These are phyloP conservation scores for Trichoderma asperelloides DNA, from an alignment of 495 filamentous ascomycete species.

Conservation along the genomic window DNA sequence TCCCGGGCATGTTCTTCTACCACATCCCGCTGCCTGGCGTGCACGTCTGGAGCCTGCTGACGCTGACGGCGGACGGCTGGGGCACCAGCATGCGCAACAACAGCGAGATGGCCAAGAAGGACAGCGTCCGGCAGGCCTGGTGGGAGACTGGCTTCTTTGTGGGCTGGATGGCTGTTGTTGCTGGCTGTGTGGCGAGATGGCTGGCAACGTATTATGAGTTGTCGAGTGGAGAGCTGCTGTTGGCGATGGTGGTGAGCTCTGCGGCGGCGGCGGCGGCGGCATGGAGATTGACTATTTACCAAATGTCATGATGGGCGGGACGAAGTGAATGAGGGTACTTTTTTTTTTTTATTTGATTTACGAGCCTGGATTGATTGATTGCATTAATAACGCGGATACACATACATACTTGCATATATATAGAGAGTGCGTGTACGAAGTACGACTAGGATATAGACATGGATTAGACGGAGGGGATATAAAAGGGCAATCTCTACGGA, in stretches of 20 bases:
- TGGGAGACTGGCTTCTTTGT: slow-evolving; percentile 5
- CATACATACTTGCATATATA: too few species aligned
- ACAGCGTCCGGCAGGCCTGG: neutral
- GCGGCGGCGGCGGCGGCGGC: neutral
- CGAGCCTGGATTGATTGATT: neutral
- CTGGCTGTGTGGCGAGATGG: neutral
- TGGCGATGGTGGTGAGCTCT: neutral
- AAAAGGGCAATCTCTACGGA: too few species aligned
- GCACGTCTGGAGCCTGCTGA: slow-evolving; percentile 1
- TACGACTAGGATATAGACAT: too few species aligned
- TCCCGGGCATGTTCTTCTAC: slow-evolving; percentile 7
- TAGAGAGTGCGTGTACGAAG: too few species aligned
- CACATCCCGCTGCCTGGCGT: neutral
- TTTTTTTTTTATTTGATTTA: neutral
- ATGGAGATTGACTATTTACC: neutral
- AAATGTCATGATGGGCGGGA: neutral
- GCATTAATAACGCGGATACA: neutral
- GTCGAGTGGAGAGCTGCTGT: neutral
- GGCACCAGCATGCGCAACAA: neutral
- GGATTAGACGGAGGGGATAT: too few species aligned
- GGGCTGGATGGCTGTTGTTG: neutral
- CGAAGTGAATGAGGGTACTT: neutral
- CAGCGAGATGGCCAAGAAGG: slow-evolving; percentile 3
- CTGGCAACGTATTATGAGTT: neutral
- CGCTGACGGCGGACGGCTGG: slow-evolving; percentile 3